Evolutionary conservation across 352 stramenopile genomes (phyloP).

Genomic region (Phytopythium sindhum): DNA sequence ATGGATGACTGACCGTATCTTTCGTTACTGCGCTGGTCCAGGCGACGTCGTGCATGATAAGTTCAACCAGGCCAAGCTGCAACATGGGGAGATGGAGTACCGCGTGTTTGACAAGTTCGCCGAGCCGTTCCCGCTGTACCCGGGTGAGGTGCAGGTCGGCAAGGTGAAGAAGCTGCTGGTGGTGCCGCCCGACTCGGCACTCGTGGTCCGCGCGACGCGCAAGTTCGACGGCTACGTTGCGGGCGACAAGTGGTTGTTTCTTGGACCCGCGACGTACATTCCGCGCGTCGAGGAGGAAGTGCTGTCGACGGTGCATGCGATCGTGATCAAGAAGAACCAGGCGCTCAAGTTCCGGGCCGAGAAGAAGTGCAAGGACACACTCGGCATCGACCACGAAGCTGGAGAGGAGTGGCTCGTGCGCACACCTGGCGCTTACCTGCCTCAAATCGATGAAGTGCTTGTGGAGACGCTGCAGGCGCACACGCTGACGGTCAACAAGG

Average conservation of each 20-base stretch:
- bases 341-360: slow-evolving; percentile 77
- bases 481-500: slow-evolving; percentile 61
- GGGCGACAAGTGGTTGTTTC: slow-evolving; percentile 76
- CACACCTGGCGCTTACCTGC: slow-evolving; percentile 64
- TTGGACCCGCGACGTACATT: slow-evolving; percentile 71
- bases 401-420: slow-evolving; percentile 82
- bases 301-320: slow-evolving; percentile 42
- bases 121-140: slow-evolving; percentile 76
- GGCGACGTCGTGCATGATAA: slow-evolving; percentile 53
- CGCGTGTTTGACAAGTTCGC: slow-evolving; percentile 70
- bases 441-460: slow-evolving; percentile 70
- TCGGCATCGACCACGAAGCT: slow-evolving; percentile 54
- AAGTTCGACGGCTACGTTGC: slow-evolving; percentile 54
- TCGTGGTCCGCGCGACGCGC: slow-evolving; percentile 60
- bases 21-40: background rate
- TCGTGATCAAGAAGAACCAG: slow-evolving; percentile 78
- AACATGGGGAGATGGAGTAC: slow-evolving; percentile 76
- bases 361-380: slow-evolving; percentile 76
- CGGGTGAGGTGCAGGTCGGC: slow-evolving; percentile 60
- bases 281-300: slow-evolving; percentile 68
- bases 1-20: no score
- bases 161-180: slow-evolving; percentile 52
- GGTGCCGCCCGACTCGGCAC: slow-evolving; percentile 54
- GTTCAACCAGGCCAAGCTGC: slow-evolving; percentile 74
- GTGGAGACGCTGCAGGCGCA: slow-evolving; percentile 58